These are phyloP conservation scores for Kregervanrija delftensis DNA, from an alignment of 805 yeast genomes.

Conservation along the genomic window DNA sequence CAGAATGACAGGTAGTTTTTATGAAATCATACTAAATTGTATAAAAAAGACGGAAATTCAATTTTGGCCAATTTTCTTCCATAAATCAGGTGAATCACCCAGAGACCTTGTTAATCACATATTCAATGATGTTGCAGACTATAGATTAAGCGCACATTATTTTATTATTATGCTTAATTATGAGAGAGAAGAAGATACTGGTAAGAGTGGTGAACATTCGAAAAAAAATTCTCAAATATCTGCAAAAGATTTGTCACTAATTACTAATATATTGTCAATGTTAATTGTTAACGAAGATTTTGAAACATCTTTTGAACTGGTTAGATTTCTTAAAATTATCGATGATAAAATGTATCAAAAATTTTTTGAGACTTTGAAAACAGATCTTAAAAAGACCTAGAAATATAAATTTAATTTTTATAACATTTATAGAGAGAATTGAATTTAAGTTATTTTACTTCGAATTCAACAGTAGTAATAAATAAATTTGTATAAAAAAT, in stretches of 20 bases:
- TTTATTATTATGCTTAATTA: conserved; percentile 45
- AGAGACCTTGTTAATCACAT: conserved; percentile 36
- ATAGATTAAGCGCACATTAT: conserved; percentile 44
- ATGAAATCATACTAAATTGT: conserved; percentile 41
- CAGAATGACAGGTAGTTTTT: conserved; percentile 24
- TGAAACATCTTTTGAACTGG: conserved; percentile 49
- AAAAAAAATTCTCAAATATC: conserved; percentile 1
- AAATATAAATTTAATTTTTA: not conserved
- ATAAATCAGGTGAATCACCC: conserved; percentile 35
- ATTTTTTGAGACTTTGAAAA: conserved; percentile 25
- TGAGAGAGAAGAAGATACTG: conserved; percentile 25
- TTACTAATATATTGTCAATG: conserved; percentile 37
- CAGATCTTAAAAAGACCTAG: too few relatives aligned
- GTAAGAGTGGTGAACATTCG: conserved; percentile 1
- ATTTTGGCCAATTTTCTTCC: conserved; percentile 44
- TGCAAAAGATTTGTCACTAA: conserved; percentile 33
- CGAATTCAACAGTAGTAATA: too few relatives aligned
- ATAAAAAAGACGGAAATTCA: conserved; percentile 47
- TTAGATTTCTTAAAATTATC: conserved; percentile 46
- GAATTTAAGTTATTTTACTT: too few relatives aligned
- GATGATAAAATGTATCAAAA: conserved; percentile 32
- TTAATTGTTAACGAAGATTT: conserved; percentile 35
- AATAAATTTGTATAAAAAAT: too few relatives aligned
- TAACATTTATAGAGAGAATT: not conserved
- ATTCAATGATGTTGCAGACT: conserved; percentile 30